These are phyloP conservation scores for Cymbidium sinense DNA, from an alignment of 106 monocot genomes.

Conservation along the genomic window DNA sequence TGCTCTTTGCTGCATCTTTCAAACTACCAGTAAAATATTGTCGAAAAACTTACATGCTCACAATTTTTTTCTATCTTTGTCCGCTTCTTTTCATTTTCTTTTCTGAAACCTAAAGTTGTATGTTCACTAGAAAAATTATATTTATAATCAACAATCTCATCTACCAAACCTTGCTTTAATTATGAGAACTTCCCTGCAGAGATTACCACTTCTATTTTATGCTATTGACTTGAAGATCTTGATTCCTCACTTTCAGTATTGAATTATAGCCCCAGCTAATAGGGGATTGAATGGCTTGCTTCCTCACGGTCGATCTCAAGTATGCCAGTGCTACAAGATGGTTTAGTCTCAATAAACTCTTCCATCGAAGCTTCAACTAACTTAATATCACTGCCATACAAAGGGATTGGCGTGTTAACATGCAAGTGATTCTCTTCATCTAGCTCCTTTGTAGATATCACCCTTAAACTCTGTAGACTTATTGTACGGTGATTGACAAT, in stretches of 20 bases:
- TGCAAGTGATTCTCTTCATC: constrained; percentile 36
- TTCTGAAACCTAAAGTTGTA: constrained; percentile 14
- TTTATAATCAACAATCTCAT: constrained; percentile 3
- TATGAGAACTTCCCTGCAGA: constrained; percentile 13
- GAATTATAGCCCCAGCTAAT: too few relatives aligned
- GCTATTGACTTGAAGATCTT: constrained; percentile 19
- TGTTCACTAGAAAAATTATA: constrained; percentile 13
- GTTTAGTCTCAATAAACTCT: constrained; percentile 3
- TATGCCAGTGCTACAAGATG: constrained; percentile 16
- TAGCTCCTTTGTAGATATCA: constrained; percentile 43
- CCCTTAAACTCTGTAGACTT: constrained; percentile 45
- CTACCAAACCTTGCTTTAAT: constrained; percentile 9
- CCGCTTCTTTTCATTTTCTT: constrained; percentile 32
- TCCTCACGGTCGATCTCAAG: constrained; percentile 22
- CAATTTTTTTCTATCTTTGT: constrained; percentile 48
- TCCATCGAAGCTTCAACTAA: constrained; percentile 4
- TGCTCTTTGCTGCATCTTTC: constrained; percentile 74
- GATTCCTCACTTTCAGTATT: constrained; percentile 21
- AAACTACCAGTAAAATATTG: constrained; percentile 72
- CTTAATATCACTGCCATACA: too few relatives aligned
- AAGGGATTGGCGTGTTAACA: too few relatives aligned
- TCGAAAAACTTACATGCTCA: constrained; percentile 62
- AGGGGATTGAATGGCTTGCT: not conserved
- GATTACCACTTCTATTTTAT: constrained; percentile 12
- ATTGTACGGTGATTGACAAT: constrained; percentile 51